phyloP scores from a whole-genome alignment of 2,329 filamentous ascomycete species.

The Fusarium sp. region DNA sequence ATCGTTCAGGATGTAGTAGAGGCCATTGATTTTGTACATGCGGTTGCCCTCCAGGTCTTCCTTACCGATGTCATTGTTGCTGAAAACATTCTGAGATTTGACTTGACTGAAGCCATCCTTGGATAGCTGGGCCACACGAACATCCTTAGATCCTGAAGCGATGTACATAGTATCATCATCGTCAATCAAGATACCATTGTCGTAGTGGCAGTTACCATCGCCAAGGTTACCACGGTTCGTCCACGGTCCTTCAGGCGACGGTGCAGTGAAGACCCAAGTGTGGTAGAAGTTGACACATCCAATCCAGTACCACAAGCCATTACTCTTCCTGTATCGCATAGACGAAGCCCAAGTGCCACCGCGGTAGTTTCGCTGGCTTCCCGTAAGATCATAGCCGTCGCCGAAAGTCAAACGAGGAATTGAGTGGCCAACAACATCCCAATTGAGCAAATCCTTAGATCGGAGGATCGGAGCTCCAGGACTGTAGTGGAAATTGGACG shows the following conservation, averaged over 20 bases:
- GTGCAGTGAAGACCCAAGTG: slow-evolving; percentile 66
- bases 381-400: slow-evolving; percentile 59
- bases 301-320: slow-evolving; percentile 66
- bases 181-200: slow-evolving; percentile 68
- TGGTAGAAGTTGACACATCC: slow-evolving; percentile 64
- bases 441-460: slow-evolving; percentile 67
- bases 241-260: slow-evolving; percentile 58
- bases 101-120: slow-evolving; percentile 60
- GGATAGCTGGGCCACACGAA: slow-evolving; percentile 64
- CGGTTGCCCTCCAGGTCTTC: slow-evolving; percentile 67
- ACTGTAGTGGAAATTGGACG: slow-evolving; percentile 67
- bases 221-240: slow-evolving; percentile 51
- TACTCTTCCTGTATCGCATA: slow-evolving; percentile 62
- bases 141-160: slow-evolving; percentile 62
- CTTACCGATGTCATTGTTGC: slow-evolving; percentile 48
- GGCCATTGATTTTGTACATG: slow-evolving; percentile 63
- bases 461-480: slow-evolving; percentile 67
- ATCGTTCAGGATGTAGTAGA: slow-evolving; percentile 66
- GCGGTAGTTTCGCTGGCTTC: slow-evolving; percentile 58
- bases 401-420: slow-evolving; percentile 60
- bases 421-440: slow-evolving; percentile 60
- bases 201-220: slow-evolving; percentile 63
- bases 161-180: slow-evolving; percentile 70
- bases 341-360: slow-evolving; percentile 68
- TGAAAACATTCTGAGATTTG: slow-evolving; percentile 58